phyloP scores from a whole-genome alignment of 129 eudicot genomes.

The Flaveria ramosissima region DNA sequence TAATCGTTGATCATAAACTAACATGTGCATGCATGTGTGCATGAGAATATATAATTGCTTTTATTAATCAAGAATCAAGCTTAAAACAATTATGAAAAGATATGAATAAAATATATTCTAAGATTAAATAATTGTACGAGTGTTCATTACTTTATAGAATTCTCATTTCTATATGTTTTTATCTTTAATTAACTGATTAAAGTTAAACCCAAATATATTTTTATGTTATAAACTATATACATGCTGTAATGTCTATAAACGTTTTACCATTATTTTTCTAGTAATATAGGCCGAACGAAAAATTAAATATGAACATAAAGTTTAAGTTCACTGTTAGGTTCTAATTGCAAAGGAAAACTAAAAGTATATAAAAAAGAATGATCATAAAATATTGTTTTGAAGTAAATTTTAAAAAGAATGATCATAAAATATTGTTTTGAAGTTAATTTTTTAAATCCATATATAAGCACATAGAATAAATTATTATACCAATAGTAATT shows the following conservation, averaged over 20 bases:
- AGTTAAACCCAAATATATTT: background rate
- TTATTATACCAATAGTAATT: background rate
- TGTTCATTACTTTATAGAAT: conserved; percentile 1
- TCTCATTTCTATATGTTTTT: background rate
- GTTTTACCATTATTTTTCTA: background rate
- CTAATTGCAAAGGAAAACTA: background rate
- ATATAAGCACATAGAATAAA: background rate
- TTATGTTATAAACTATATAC: background rate
- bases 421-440: too few relatives aligned
- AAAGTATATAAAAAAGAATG: too few relatives aligned
- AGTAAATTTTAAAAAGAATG: too few relatives aligned
- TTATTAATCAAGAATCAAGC: conserved; percentile 5
- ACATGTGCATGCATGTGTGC: background rate
- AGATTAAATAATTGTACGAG: background rate
- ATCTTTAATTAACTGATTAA: background rate
- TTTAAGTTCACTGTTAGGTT: too few relatives aligned
- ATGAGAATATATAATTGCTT: conserved; percentile 10
- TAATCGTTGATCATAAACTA: background rate
- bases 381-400: too few relatives aligned
- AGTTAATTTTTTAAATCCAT: too few relatives aligned
- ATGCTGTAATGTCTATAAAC: background rate
- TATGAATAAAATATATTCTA: conserved; percentile 30
- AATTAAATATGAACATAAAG: background rate
- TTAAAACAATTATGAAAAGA: conserved; percentile 20
- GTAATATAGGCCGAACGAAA: background rate